Percentiles rank a stretch among this genome's conserved stretches.
Conservation (phyloP, 352 stramenopile species). For the Phytophthora cactorum region DNA sequence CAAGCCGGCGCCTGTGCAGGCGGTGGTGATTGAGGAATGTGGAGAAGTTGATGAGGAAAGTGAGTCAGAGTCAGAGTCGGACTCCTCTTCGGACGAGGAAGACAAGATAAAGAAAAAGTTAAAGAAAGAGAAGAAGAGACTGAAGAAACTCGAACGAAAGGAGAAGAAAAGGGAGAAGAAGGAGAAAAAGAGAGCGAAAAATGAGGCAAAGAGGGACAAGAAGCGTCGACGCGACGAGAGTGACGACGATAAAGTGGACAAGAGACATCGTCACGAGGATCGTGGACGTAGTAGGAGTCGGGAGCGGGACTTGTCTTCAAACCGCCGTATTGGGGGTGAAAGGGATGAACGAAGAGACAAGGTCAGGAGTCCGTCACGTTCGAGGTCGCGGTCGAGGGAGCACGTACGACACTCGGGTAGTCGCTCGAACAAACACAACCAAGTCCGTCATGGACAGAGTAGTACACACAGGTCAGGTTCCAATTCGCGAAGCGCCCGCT, state of each 20-base stretch:
- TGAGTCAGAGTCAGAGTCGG: slow-evolving; percentile 10
- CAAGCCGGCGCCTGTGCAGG: slow-evolving; percentile 78
- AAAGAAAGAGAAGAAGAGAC: slow-evolving; percentile 35
- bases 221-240: slow-evolving; percentile 2
- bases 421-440: neutral
- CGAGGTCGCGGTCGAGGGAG: slow-evolving; percentile 14
- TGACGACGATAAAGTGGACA: slow-evolving; percentile 30
- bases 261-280: slow-evolving; percentile 5
- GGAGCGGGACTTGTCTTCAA: neutral
- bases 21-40: slow-evolving; percentile 95
- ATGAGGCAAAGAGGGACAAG: slow-evolving; percentile 18
- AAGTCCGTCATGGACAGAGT: neutral
- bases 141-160: slow-evolving; percentile 17
- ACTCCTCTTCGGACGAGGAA: slow-evolving; percentile 5
- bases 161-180: slow-evolving; percentile 40
- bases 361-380: slow-evolving; percentile 5
- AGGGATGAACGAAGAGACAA: neutral
- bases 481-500: neutral
- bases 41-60: slow-evolving; percentile 66
- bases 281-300: slow-evolving; percentile 6
- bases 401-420: neutral
- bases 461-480: slow-evolving; percentile 6
- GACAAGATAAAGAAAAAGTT: slow-evolving; percentile 27
- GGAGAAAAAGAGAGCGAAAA: slow-evolving; percentile 29
- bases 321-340: neutral